Conservation (phyloP, 2,329 filamentous ascomycete genomes). For the Periconia sp. region DNA sequence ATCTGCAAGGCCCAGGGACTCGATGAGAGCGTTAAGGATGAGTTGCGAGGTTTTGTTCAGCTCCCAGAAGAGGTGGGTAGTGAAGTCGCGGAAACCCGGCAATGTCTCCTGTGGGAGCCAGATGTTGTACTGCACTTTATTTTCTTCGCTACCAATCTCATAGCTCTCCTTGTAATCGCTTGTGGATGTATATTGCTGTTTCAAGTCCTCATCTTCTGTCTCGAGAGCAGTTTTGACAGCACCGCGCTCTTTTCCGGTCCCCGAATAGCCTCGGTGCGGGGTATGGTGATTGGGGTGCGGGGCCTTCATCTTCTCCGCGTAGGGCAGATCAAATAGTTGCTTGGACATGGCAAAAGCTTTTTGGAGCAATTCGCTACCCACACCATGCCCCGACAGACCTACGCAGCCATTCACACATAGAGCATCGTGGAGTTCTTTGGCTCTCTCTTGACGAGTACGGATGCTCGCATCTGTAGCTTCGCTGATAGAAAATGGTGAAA, state of each 20-base stretch:
- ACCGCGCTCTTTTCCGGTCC: no score
- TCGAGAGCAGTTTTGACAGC: no score
- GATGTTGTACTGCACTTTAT: slow-evolving; percentile 49
- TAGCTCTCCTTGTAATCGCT: slow-evolving; percentile 53
- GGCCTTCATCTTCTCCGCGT: no score
- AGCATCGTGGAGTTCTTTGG: no score
- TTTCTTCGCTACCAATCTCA: slow-evolving; percentile 51
- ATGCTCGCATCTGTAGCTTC: no score
- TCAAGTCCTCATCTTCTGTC: slow-evolving; percentile 32
- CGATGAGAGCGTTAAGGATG: slow-evolving; percentile 49
- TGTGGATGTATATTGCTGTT: slow-evolving; percentile 42
- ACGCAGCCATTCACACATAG: no score
- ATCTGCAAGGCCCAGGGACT: slow-evolving; percentile 52
- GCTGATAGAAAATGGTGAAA: no score
- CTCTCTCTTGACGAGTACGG: no score
- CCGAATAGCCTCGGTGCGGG: no score
- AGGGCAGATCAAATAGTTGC: slow-evolving; percentile 48
- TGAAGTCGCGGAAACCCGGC: slow-evolving; percentile 51
- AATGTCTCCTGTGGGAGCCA: slow-evolving; percentile 52
- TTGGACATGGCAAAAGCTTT: slow-evolving; percentile 50
- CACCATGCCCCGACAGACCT: no score
- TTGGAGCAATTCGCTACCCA: slow-evolving; percentile 25
- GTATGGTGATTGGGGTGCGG: no score
- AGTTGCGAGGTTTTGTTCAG: slow-evolving; percentile 47
- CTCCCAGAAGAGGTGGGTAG: slow-evolving; percentile 53